Base-by-base conservation (phyloP, 768 basidiomycete genomes). In the Macrolepiota fuliginosa region DNA sequence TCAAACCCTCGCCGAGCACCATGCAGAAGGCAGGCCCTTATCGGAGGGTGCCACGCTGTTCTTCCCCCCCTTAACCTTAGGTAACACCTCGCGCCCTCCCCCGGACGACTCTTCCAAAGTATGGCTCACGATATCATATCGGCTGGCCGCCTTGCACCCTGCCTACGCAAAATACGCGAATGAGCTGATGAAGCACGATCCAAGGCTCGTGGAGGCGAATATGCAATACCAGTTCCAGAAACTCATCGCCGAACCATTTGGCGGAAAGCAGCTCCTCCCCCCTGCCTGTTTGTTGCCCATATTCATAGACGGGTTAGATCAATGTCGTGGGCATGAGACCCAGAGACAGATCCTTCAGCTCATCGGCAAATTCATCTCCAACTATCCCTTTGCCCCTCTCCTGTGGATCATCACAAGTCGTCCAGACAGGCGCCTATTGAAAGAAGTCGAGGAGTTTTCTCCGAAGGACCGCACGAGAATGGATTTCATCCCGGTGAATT, bases 31-130 rank as follows among this genome's bases (percentile, higher is more conserved):
- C 2, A 9, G 2, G 0, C 55, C 1, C 11, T 45, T 56, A 4
- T n/a, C n/a, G n/a, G n/a, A n/a, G n/a, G 55, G 55, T 17, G 55
- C 55, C n/a, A 56, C 51, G 24, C 7, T 53, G 11, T 53, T 53
- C 1, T 19, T 53, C 19, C 15, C 51, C 4, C 9, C 10, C 32
- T 37, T 46, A 45, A 29, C 27, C n/a, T n/a, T n/a, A 6, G n/a
- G n/a, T n/a, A n/a, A n/a, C n/a, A n/a, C n/a, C n/a, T n/a, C n/a
- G n/a, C n/a, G n/a, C 15, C 19, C 42, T 19, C 7, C 17, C 7
- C 3, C 42, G 15, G 36, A 54, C 12, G 56, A 36, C 5, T 25
- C 42, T 3, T 47, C n/a, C n/a, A n/a, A n/a, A n/a, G n/a, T n/a
- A n/a, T n/a, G n/a, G n/a, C n/a, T n/a, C n/a, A n/a, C n/a, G n/a